These are phyloP conservation scores for Fusarium cicatricum DNA, from an alignment of 2,329 filamentous ascomycete genomes.

Conservation along the genomic window DNA sequence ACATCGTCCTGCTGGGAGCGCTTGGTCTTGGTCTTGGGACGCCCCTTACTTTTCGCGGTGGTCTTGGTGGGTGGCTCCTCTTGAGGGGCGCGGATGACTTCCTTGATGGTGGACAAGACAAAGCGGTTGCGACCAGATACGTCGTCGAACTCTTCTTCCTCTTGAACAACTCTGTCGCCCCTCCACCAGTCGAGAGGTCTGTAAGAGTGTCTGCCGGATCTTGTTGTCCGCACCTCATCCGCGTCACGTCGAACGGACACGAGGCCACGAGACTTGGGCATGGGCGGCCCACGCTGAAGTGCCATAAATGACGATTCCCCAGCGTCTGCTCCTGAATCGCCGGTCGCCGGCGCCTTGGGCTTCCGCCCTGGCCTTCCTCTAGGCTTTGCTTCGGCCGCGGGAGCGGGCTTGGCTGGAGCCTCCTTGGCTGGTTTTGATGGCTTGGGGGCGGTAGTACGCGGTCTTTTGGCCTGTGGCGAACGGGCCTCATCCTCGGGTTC, in stretches of 20 bases:
- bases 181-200: slow-evolving; percentile 86
- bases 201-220: slow-evolving; percentile 81
- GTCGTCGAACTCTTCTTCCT: slow-evolving; percentile 64
- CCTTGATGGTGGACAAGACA: slow-evolving; percentile 75
- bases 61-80: slow-evolving; percentile 54
- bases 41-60: slow-evolving; percentile 41
- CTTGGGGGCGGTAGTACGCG: slow-evolving; percentile 36
- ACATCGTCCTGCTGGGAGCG: slow-evolving; percentile 56
- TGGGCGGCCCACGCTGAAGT: slow-evolving; percentile 62
- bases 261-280: slow-evolving; percentile 63
- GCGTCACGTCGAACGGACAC: slow-evolving; percentile 60
- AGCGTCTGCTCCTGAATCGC: slow-evolving; percentile 46
- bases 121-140: slow-evolving; percentile 56
- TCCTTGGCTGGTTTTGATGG: slow-evolving; percentile 35
- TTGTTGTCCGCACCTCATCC: slow-evolving; percentile 66
- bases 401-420: slow-evolving; percentile 10
- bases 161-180: slow-evolving; percentile 80
- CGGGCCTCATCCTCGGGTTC: slow-evolving; percentile 39
- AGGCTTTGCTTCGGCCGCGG: slow-evolving; percentile 37
- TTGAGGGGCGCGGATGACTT: slow-evolving; percentile 75
- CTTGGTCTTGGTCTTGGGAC: slow-evolving; percentile 44
- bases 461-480: slow-evolving; percentile 39
- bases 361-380: slow-evolving; percentile 39
- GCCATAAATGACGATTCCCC: slow-evolving; percentile 57
- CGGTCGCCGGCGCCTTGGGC: slow-evolving; percentile 32